Percentiles rank a stretch among this genome's conserved stretches.
Evolutionary conservation across 805 yeast genomes (phyloP).

Genomic region (Priceomyces fermenticarens): DNA sequence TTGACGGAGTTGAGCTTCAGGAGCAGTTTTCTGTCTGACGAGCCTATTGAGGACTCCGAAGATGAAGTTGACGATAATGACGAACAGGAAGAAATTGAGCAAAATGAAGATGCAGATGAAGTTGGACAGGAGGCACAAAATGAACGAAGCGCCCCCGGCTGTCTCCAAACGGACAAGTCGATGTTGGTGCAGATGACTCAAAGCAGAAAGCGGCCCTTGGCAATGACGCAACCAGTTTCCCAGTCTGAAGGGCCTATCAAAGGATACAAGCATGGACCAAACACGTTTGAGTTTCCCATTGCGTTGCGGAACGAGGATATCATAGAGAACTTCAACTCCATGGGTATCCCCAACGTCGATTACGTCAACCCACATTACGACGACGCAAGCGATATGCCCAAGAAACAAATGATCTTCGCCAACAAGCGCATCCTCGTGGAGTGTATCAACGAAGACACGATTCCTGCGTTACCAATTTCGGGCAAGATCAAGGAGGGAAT

Average conservation of each 20-base stretch:
- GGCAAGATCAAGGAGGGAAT: background rate
- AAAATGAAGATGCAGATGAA: conserved; percentile 4
- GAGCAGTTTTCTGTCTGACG: background rate
- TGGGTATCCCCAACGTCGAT: conserved; percentile 49
- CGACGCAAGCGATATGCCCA: conserved; percentile 48
- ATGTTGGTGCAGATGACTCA: conserved; percentile 20
- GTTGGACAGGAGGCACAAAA: background rate
- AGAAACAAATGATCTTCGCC: conserved; percentile 60
- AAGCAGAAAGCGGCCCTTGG: conserved; percentile 1
- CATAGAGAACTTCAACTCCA: conserved; percentile 32
- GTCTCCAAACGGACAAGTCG: conserved; percentile 12
- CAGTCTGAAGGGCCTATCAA: conserved; percentile 1
- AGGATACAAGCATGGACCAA: background rate
- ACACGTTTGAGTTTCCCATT: conserved; percentile 22
- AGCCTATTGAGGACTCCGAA: conserved; percentile 1
- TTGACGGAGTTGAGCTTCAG: background rate
- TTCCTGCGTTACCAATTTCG: conserved; percentile 6
- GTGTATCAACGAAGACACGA: conserved; percentile 23
- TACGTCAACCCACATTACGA: conserved; percentile 66
- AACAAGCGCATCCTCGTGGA: conserved; percentile 58
- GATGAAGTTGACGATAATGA: conserved; percentile 13
- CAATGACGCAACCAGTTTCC: too few relatives aligned
- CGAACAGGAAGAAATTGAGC: conserved; percentile 8
- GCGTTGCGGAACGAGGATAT: conserved; percentile 13
- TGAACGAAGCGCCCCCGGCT: background rate